Conservation (phyloP, 495 filamentous ascomycete species). For the Tricharina praecox region DNA sequence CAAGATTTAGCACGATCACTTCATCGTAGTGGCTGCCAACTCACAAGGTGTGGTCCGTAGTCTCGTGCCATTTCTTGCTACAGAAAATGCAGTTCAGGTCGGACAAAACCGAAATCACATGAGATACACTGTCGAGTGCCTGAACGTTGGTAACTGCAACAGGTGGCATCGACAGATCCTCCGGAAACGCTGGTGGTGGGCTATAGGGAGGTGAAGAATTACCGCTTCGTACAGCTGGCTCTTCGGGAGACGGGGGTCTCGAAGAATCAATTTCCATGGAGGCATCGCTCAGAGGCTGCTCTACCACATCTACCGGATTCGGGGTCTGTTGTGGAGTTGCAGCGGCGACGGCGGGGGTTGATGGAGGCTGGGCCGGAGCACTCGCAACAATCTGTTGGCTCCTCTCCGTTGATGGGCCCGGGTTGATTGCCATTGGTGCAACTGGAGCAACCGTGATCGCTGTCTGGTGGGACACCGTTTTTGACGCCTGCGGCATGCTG, state of each 20-base stretch:
- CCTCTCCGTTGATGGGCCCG: neutral
- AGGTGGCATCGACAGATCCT: neutral
- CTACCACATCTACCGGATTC: constrained; percentile 14
- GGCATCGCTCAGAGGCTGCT: constrained; percentile 13
- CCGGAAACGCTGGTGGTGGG: neutral
- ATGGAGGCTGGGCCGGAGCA: neutral
- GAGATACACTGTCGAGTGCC: neutral
- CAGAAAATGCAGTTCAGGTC: neutral
- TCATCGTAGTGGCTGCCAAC: neutral
- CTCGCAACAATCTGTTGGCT: neutral
- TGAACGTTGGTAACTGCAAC: neutral
- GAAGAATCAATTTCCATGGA: constrained; percentile 14
- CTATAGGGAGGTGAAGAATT: constrained; percentile 1
- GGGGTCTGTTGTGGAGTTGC: constrained; percentile 4
- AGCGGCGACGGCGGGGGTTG: neutral
- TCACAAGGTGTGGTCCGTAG: neutral
- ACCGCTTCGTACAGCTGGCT: neutral
- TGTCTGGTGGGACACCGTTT: too few species aligned
- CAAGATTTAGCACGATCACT: too few species aligned
- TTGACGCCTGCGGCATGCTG: too few species aligned
- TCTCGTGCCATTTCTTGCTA: neutral
- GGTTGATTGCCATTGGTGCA: neutral
- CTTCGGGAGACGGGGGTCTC: constrained; percentile 1
- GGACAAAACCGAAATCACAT: neutral
- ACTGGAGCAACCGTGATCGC: neutral